Percentiles rank a stretch among this genome's conserved stretches.
These are phyloP conservation scores for Termitomyces sp. DNA, from an alignment of 768 basidiomycete genomes.

Conservation along the genomic window DNA sequence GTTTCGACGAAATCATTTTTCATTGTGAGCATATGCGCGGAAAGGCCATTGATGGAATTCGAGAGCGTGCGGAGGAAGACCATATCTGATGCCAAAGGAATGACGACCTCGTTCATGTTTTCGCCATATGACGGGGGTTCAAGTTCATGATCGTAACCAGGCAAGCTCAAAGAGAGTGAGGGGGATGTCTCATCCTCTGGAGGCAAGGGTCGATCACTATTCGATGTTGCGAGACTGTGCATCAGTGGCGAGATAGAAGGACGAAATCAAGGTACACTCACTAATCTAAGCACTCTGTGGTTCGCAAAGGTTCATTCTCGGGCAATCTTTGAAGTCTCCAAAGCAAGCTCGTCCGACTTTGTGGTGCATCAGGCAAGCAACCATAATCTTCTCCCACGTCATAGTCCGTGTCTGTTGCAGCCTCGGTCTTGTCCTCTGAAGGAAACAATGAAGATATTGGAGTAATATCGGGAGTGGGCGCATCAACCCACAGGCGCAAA, in stretches of 20 bases:
- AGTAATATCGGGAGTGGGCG: conserved; percentile 5
- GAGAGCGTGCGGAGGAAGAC: conserved; percentile 76
- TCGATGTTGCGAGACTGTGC: background rate
- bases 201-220: background rate
- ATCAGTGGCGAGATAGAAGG: background rate
- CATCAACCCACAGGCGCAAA: conserved; percentile 44
- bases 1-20: conserved; percentile 43
- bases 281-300: conserved; percentile 7
- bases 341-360: conserved; percentile 13
- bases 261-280: background rate
- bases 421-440: conserved; percentile 6
- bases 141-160: background rate
- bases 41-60: conserved; percentile 48
- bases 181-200: background rate
- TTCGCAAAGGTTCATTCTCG: background rate
- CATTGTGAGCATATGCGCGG: conserved; percentile 43
- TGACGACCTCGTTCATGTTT: conserved; percentile 47
- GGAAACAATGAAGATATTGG: conserved; percentile 6
- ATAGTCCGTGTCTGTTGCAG: background rate
- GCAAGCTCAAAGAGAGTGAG: background rate
- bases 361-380: background rate
- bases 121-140: background rate
- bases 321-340: conserved; percentile 17
- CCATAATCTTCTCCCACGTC: conserved; percentile 9
- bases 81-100: conserved; percentile 75